A percentile compares a stretch with the other conserved stretches of the same genome.
phyloP scores from a whole-genome alignment of 139 green algal genomes.

The Parachlorella kessleri region DNA sequence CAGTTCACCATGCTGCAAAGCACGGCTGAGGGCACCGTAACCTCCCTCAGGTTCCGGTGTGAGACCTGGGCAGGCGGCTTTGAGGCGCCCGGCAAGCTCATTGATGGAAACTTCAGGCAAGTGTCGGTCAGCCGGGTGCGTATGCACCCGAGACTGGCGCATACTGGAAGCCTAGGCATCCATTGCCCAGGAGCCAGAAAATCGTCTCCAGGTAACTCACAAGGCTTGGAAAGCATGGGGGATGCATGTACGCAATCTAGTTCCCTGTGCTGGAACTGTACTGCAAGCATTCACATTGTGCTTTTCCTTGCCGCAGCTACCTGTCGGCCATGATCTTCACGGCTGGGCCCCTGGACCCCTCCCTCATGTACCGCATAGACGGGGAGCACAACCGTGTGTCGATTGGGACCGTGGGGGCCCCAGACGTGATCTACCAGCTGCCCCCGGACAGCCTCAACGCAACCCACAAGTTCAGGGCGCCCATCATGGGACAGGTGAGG shows the following conservation, averaged over 20 bases:
- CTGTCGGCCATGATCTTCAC: too few relatives aligned
- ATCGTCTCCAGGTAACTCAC: not conserved
- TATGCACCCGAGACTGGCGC: too few relatives aligned
- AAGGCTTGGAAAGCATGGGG: not conserved
- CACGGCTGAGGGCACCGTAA: not conserved
- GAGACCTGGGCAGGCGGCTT: slow-evolving; percentile 11
- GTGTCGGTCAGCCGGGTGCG: not conserved
- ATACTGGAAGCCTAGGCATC: not conserved
- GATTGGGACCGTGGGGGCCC: too few relatives aligned
- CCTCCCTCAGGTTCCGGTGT: not conserved
- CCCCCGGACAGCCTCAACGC: too few relatives aligned
- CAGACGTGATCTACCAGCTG: too few relatives aligned
- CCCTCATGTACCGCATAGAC: too few relatives aligned
- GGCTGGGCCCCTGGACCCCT: too few relatives aligned
- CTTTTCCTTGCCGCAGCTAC: too few relatives aligned
- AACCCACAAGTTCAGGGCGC: too few relatives aligned
- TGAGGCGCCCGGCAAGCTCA: not conserved
- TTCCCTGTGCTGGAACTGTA: not conserved
- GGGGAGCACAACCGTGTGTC: too few relatives aligned
- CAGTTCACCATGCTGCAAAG: not conserved
- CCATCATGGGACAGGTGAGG: too few relatives aligned
- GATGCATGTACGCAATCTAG: not conserved
- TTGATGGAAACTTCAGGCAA: not conserved
- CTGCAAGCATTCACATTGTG: too few relatives aligned
- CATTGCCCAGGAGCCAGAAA: not conserved